phyloP scores from a whole-genome alignment of 352 stramenopile genomes.

The Thraustochytrium sp. region DNA sequence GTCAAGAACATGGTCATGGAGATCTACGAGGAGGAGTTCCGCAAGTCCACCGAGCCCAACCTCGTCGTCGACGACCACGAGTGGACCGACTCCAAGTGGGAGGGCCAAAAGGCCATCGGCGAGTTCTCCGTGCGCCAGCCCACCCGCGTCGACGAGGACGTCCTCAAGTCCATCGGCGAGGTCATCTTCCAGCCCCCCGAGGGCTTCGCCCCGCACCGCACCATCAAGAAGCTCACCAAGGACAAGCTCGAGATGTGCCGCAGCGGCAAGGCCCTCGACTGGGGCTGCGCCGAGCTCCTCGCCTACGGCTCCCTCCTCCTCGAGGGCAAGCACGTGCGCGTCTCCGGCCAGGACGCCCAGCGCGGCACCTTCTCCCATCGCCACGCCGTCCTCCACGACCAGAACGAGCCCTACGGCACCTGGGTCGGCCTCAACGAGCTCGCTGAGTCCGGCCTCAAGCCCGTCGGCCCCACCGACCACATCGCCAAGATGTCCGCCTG shows the following conservation, averaged over 20 bases:
- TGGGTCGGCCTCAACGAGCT: constrained; percentile 38
- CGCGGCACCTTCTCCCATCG: constrained; percentile 80
- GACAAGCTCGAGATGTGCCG: constrained; percentile 45
- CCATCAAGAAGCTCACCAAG: constrained; percentile 44
- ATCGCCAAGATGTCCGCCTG: constrained; percentile 63
- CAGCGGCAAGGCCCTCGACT: constrained; percentile 78
- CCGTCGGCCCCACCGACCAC: constrained; percentile 58
- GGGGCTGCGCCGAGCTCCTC: constrained; percentile 89
- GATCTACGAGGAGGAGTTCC: constrained; percentile 45
- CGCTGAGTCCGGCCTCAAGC: constrained; percentile 13
- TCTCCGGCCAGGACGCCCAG: constrained; percentile 91
- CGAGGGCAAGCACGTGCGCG: constrained; percentile 78
- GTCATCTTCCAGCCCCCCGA: constrained; percentile 70
- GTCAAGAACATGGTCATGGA: constrained; percentile 52
- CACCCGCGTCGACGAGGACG: constrained; percentile 65
- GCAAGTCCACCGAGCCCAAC: constrained; percentile 10
- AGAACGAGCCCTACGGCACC: constrained; percentile 41
- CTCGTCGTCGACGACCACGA: constrained; percentile 22
- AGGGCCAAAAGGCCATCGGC: constrained; percentile 27
- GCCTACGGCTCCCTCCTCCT: constrained; percentile 87
- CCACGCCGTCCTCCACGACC: constrained; percentile 85
- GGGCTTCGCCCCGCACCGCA: constrained; percentile 66
- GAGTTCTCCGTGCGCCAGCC: constrained; percentile 42
- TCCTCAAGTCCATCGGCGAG: constrained; percentile 66
- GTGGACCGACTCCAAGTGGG: constrained; percentile 45